These are phyloP conservation scores for Phytophthora ohioensis DNA, from an alignment of 352 stramenopile species.

Conservation along the genomic window DNA sequence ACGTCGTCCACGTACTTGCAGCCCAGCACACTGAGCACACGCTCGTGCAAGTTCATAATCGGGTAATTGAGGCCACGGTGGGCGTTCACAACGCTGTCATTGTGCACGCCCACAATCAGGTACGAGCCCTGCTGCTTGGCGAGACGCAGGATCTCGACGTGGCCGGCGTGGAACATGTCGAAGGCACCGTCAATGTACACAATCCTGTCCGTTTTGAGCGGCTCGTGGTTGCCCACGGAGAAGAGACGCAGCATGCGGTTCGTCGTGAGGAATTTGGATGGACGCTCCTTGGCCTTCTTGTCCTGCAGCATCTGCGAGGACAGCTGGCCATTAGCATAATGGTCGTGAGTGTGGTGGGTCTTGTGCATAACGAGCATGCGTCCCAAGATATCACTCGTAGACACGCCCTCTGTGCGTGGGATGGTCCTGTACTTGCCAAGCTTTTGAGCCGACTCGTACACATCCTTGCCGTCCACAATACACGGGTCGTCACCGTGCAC, in stretches of 20 bases:
- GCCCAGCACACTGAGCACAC: conserved; percentile 96
- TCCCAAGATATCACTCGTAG: conserved; percentile 98
- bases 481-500: conserved; percentile 99
- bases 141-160: conserved; percentile 96
- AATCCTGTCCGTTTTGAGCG: conserved; percentile 90
- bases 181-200: conserved; percentile 99
- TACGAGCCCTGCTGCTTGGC: conserved; percentile 95
- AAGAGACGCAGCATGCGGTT: conserved; percentile 96
- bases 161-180: conserved; percentile 99
- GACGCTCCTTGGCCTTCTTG: conserved; percentile 73
- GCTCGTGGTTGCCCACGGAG: conserved; percentile 89
- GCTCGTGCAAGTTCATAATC: conserved; percentile 99
- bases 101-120: conserved; percentile 97
- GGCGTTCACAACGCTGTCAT: conserved; percentile 93
- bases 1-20: conserved; percentile 98
- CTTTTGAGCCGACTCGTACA: conserved; percentile 97
- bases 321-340: conserved; percentile 79
- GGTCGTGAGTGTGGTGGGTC: conserved; percentile 91
- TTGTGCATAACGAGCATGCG: conserved; percentile 98
- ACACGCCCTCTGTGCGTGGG: conserved; percentile 96
- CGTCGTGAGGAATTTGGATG: conserved; percentile 96
- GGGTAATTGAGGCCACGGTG: conserved; percentile 93
- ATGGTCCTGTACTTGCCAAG: conserved; percentile 97
- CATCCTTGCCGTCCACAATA: conserved; percentile 98
- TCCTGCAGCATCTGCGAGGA: conserved; percentile 75